Conservation (phyloP, 176 grass and related monocot genomes). For the Ensete ventricosum region DNA sequence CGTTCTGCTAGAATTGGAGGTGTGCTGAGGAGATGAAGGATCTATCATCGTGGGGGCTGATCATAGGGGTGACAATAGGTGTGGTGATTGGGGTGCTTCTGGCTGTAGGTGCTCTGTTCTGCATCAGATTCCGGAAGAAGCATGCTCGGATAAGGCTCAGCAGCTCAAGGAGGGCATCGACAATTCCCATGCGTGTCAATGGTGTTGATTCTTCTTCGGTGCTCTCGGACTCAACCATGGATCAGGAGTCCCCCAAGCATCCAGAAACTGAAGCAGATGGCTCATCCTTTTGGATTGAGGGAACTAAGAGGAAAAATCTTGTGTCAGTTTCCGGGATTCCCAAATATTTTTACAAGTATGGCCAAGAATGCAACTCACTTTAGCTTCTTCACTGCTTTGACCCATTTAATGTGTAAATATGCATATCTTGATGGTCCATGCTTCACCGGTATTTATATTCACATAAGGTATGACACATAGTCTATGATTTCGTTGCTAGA, state of each 20-base stretch:
- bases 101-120: slow-evolving; percentile 56
- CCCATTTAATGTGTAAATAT: not conserved
- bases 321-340: slow-evolving; percentile 86
- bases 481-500: no score
- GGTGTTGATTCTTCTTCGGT: slow-evolving; percentile 34
- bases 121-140: slow-evolving; percentile 52
- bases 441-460: not conserved
- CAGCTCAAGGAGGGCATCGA: slow-evolving; percentile 70
- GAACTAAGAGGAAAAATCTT: slow-evolving; percentile 41
- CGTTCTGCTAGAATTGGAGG: not conserved
- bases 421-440: not conserved
- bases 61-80: slow-evolving; percentile 65
- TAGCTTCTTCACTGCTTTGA: not conserved
- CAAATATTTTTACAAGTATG: slow-evolving; percentile 88
- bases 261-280: slow-evolving; percentile 22
- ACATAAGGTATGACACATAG: not conserved
- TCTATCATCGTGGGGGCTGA: slow-evolving; percentile 52
- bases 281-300: slow-evolving; percentile 42
- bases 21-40: slow-evolving; percentile 21
- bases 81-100: slow-evolving; percentile 73
- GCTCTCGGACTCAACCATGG: slow-evolving; percentile 54
- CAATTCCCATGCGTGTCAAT: slow-evolving; percentile 47
- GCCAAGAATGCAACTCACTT: not conserved
- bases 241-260: slow-evolving; percentile 48
- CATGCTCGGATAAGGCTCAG: slow-evolving; percentile 45